phyloP scores from a whole-genome alignment of 345 rosid species.

The Populus nigra region DNA sequence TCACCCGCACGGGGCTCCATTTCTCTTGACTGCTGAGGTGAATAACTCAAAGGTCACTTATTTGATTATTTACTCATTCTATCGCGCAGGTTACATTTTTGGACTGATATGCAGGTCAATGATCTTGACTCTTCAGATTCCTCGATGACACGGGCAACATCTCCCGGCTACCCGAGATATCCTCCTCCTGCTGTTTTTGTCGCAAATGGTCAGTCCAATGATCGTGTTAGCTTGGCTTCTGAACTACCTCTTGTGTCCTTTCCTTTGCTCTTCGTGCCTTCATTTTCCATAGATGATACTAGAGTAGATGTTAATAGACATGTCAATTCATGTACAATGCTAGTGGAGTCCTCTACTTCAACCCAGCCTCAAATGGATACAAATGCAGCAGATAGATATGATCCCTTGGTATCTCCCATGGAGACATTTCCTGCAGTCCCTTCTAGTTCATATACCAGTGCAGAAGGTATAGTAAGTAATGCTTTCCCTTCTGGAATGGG shows the following conservation, averaged over 20 bases:
- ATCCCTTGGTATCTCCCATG: slow-evolving; percentile 43
- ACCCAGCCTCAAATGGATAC: slow-evolving; percentile 41
- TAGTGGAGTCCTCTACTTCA: slow-evolving; percentile 44
- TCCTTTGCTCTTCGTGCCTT: slow-evolving; percentile 50
- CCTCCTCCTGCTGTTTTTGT: slow-evolving; percentile 63
- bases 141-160: slow-evolving; percentile 58
- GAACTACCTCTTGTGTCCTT: slow-evolving; percentile 54
- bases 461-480: slow-evolving; percentile 28
- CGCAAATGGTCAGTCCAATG: slow-evolving; percentile 50
- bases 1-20: slow-evolving; percentile 71
- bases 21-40: slow-evolving; percentile 80
- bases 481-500: slow-evolving; percentile 31
- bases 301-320: slow-evolving; percentile 38
- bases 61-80: slow-evolving; percentile 21
- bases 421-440: slow-evolving; percentile 41
- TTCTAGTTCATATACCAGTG: slow-evolving; percentile 33
- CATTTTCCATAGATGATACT: slow-evolving; percentile 44
- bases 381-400: slow-evolving; percentile 32
- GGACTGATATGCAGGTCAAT: slow-evolving; percentile 60
- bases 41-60: slow-evolving; percentile 13
- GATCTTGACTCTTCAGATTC: slow-evolving; percentile 77
- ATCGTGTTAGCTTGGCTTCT: slow-evolving; percentile 42
- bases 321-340: slow-evolving; percentile 41
- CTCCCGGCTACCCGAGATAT: slow-evolving; percentile 59
- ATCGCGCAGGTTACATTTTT: slow-evolving; percentile 32